Evolutionary conservation across 768 basidiomycete species (phyloP).

Genomic region (Leccinum fibrillosum): DNA sequence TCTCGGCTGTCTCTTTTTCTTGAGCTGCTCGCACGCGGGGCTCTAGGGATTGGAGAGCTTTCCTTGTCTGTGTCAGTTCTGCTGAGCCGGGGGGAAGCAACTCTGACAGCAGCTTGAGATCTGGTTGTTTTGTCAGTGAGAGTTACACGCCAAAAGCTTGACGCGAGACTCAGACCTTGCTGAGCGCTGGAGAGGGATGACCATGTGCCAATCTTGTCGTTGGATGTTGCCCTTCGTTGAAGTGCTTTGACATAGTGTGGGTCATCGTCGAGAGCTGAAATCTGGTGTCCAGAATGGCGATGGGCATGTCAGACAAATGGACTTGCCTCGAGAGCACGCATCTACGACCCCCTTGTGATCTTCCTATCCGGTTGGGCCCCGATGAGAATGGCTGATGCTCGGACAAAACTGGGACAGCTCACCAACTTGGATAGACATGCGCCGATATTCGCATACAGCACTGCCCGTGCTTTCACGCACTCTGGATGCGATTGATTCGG

Average conservation of each 20-base stretch:
- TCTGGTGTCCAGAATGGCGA: conserved; percentile 3
- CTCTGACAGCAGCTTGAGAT: conserved; percentile 71
- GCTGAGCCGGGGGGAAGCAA: conserved; percentile 57
- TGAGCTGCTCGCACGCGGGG: conserved; percentile 73
- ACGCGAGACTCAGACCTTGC: conserved; percentile 55
- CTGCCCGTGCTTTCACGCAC: conserved; percentile 59
- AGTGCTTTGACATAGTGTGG: conserved; percentile 84
- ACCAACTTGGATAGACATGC: conserved; percentile 84
- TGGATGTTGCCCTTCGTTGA: conserved; percentile 83
- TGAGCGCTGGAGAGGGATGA: conserved; percentile 75
- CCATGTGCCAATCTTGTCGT: conserved; percentile 81
- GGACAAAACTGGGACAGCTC: conserved; percentile 22
- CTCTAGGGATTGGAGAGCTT: conserved; percentile 53
- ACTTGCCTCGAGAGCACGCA: conserved; percentile 72
- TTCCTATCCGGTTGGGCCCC: conserved; percentile 40
- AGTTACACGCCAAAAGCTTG: not conserved
- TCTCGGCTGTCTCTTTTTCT: conserved; percentile 85
- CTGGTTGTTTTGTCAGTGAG: conserved; percentile 37
- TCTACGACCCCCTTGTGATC: conserved; percentile 78
- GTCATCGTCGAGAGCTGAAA: conserved; percentile 81
- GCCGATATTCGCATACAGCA: conserved; percentile 83
- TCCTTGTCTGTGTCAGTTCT: conserved; percentile 45
- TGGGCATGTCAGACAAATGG: not conserved
- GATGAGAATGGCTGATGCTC: not conserved
- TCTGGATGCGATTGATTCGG: conserved; percentile 40